These are phyloP conservation scores for Podospora pseudoanserina DNA, from an alignment of 495 filamentous ascomycete genomes.

Conservation along the genomic window DNA sequence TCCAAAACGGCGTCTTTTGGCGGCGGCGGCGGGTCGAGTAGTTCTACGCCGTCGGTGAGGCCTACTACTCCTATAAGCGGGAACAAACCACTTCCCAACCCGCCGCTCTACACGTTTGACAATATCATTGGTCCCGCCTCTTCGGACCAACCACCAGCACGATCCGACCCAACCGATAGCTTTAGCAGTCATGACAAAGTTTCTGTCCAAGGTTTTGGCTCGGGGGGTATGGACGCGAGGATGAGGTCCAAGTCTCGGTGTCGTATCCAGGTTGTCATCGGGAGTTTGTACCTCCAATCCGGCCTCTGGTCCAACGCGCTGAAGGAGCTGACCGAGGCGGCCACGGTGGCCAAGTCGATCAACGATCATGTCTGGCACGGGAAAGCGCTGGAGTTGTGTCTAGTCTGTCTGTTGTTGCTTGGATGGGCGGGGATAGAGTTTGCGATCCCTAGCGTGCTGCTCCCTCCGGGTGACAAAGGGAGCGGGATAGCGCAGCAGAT, in stretches of 20 bases:
- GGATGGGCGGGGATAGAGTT: constrained; percentile 86
- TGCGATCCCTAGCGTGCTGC: constrained; percentile 59
- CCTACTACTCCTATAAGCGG: constrained; percentile 45
- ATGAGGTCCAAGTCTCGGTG: constrained; percentile 80
- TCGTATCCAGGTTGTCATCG: constrained; percentile 74
- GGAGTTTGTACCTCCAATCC: constrained; percentile 79
- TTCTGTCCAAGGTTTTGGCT: constrained; percentile 79
- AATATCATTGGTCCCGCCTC: constrained; percentile 54
- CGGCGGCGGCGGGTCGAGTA: constrained; percentile 25
- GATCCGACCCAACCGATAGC: constrained; percentile 35
- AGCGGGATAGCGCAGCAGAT: constrained; percentile 44
- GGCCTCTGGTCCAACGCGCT: constrained; percentile 88
- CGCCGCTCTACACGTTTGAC: constrained; percentile 65
- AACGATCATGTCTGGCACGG: constrained; percentile 96
- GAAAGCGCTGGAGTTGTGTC: constrained; percentile 84
- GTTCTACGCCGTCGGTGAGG: constrained; percentile 48
- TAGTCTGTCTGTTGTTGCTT: constrained; percentile 77
- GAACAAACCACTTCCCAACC: constrained; percentile 50
- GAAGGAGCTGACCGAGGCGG: constrained; percentile 78
- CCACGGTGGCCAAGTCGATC: constrained; percentile 67
- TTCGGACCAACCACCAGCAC: constrained; percentile 33
- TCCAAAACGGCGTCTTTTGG: constrained; percentile 33
- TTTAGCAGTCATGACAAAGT: constrained; percentile 60
- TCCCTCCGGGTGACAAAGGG: constrained; percentile 46
- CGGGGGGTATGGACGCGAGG: constrained; percentile 66